These are phyloP conservation scores for Fraxinus angustifolia DNA, from an alignment of 305 asterid genomes.

Conservation along the genomic window DNA sequence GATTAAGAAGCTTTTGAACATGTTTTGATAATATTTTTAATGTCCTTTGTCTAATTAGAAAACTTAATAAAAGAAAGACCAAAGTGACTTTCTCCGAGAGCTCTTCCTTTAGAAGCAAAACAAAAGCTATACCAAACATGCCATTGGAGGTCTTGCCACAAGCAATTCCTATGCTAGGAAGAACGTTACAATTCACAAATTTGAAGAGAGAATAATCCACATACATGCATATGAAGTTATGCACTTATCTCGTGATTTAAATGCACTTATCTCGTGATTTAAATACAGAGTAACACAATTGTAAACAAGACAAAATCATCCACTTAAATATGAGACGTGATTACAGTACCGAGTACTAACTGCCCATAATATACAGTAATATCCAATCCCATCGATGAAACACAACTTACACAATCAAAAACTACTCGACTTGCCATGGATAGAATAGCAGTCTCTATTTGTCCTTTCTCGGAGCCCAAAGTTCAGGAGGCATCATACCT, in stretches of 20 bases:
- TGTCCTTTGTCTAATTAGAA: neutral
- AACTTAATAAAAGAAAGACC: neutral
- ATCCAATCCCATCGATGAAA: neutral
- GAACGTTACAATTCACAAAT: neutral
- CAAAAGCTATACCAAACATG: neutral
- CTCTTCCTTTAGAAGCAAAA: neutral
- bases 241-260: neutral
- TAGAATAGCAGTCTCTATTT: neutral
- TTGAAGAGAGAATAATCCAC: neutral
- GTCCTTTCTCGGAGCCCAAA: neutral
- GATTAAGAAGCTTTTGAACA: neutral
- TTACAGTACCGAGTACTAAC: neutral
- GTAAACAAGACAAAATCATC: neutral
- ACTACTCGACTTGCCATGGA: neutral
- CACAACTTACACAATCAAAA: neutral
- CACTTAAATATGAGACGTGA: neutral
- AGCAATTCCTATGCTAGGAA: neutral
- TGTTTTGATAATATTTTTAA: neutral
- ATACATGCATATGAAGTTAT: neutral
- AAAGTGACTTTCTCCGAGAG: neutral
- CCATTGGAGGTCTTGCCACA: neutral
- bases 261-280: neutral
- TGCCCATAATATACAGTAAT: neutral
- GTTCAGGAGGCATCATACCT: constrained; percentile 10
- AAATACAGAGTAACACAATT: neutral